Evolutionary conservation across 2,329 filamentous ascomycete species (phyloP), one percentile per base, ranked within the genome.

Genomic region (Cordyceps farinosa): DNA sequence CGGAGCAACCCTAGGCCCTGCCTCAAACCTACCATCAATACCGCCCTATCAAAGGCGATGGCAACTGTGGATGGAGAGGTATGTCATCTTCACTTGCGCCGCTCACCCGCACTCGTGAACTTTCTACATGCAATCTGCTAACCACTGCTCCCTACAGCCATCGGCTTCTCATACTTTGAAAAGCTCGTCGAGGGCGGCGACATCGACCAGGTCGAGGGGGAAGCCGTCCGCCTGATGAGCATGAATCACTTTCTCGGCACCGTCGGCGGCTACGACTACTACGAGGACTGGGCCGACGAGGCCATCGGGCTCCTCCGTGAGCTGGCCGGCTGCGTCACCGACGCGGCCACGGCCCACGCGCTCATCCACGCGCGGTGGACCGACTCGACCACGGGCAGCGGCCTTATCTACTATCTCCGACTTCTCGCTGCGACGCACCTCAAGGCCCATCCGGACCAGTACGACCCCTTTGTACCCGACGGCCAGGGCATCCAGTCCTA

Each of bases 61-160:
- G 95, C 64, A 96, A 96, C 74, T 98, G 95, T 77, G 95, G 94
- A 71, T 98, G 95, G 94, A 87, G 94, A 89, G 95, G 94, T 97
- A 83, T 80, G 88, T 79, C 22, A 22, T 22, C 69, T 67, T 67
- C 59, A 22, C 51, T 64, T 65, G 44, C 52, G n/a, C 53, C 30
- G 11, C 4, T 15, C 22, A 17, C 17, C 9, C 56, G 22, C 22
- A 22, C 32, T 17, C 5, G 9, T 7, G 9, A 13, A 27, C 38
- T 27, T n/a, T 5, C 4, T 30, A 38, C 30, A 22, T 27, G 15
- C n/a, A 15, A 22, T 15, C 36, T 48, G 29, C 32, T 54, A 54
- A 59, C 22, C 42, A 48, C 15, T 6, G 29, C 38, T 32, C 32
- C 8, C 17, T 65, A 42, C 74, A 98, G 95, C 94, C 58, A 90